Evolutionary conservation across 2,329 filamentous ascomycete species (phyloP), one percentile per base, ranked within the genome.

Genomic region (Colletotrichum truncatum): DNA sequence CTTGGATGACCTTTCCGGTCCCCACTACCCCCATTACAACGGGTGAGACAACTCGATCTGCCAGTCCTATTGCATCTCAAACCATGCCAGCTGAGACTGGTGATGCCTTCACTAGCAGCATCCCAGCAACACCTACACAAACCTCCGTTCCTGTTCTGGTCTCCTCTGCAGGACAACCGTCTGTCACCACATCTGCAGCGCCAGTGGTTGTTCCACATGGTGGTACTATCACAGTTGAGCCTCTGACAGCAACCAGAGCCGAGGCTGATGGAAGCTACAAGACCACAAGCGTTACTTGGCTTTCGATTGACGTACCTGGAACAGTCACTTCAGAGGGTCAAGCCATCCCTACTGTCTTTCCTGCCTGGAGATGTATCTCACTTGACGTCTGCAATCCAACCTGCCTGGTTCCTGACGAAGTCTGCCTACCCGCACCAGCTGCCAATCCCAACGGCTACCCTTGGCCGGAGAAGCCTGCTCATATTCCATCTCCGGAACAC

Each of bases 331-430:
- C 28, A 1, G 43, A 28, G 8, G 57, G 57, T 12, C 21, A 45
- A 16, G 10, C n/a, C 0, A 14, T 32, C 8, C 12, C 49, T 0
- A 46, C 49, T 5, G 18, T 25, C 16, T 32, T 62, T 9, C 57
- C 63, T 18, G 51, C 51, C 14, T 62, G 63, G 61, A 52, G 61
- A 21, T 64, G 61, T 4, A 64, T 64, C 36, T 64, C 61, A 1
- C 23, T 32, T 4, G 28, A 53, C n/a, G 9, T 64, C 11, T 64
- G 61, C 18, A 52, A 64, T 5, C 54, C 45, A 1, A 5, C 12
- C 4, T 64, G 61, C 26, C 32, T 64, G 25, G 48, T 64, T 12
- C 61, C 61, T 4, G 46, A 52, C 3, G 45, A 60, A 10, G 11
- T 38, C n/a, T 64, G 61, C 12, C 30, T 46, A 5, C 5, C 16